Evolutionary conservation across 73 alveolate species (phyloP), one percentile per base, ranked within the genome.

Genomic region (Paramecium primaurelia): DNA sequence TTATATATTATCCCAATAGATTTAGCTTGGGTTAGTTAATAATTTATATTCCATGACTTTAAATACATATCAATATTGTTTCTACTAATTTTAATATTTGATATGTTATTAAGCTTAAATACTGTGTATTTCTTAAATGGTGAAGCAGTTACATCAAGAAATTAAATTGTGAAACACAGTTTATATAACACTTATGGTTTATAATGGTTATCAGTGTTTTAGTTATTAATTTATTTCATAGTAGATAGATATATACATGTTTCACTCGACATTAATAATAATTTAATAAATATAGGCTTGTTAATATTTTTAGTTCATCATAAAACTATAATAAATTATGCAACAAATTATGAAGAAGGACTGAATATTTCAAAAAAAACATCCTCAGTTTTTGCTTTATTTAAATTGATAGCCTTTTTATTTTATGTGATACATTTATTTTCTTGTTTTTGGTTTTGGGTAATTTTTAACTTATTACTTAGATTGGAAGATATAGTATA

Each of bases 391-490:
- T 42, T 80, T 25, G 91, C 47, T 8, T 49, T 80, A 80, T 28
- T 80, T 49, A 80, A 80, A 47, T 47, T 25, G 30, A 44, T 80
- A 22, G 47, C 58, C 5, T 80, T 80, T 45, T 28, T 80, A 3
- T 80, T 80, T 42, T 80, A 80, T 25, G 71, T 40, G 18, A 80
- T 80, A 10, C 91, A 80, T 49, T 44, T 80, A 20, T 47, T 80
- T 45, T 80, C 91, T 25, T 80, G 91, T 47, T 80, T 80, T 20
- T 80, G 91, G 91, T 42, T 20, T 49, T 80, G 71, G 91, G 91
- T 80, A 80, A 54, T 22, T 47, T 18, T 25, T 25, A 80, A 1
- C 30, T 45, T 14, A 32, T 80, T 20, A 44, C 2, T 26, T 45
- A 80, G 91, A 44, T 64, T 45, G 91, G 91, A 47, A n/a, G 32